phyloP scores from a whole-genome alignment of 1,284 basidiomycete species.

The Cryptococcus hybrid region DNA sequence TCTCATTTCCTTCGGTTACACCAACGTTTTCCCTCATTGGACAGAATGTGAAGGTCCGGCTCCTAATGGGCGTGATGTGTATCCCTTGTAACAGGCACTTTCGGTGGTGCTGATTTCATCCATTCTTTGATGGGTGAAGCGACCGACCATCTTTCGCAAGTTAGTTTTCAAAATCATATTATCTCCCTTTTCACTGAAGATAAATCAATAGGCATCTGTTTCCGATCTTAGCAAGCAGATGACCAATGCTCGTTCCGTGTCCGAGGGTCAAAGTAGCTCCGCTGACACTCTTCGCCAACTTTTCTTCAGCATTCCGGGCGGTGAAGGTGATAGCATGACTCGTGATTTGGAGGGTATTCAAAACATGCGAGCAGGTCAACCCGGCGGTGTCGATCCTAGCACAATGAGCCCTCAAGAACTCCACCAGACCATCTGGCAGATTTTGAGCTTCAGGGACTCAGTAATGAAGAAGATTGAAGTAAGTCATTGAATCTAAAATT shows the following conservation, averaged over 20 bases:
- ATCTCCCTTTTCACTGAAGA: background rate
- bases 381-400: slow-evolving; percentile 64
- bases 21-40: slow-evolving; percentile 86
- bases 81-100: slow-evolving; percentile 83
- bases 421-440: slow-evolving; percentile 75
- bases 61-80: slow-evolving; percentile 70
- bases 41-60: slow-evolving; percentile 73
- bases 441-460: slow-evolving; percentile 79
- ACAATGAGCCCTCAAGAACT: slow-evolving; percentile 87
- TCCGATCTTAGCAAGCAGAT: slow-evolving; percentile 81
- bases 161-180: slow-evolving; percentile 5
- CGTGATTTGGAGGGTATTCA: slow-evolving; percentile 75
- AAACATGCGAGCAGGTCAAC: slow-evolving; percentile 60
- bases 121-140: slow-evolving; percentile 61
- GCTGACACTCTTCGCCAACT: slow-evolving; percentile 44
- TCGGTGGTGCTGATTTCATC: slow-evolving; percentile 83
- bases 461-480: slow-evolving; percentile 81
- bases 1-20: slow-evolving; percentile 69
- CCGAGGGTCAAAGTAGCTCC: slow-evolving; percentile 55
- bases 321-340: slow-evolving; percentile 55
- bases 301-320: slow-evolving; percentile 62
- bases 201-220: slow-evolving; percentile 69
- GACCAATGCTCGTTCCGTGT: slow-evolving; percentile 57
- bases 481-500: slow-evolving; percentile 1
- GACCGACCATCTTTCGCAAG: slow-evolving; percentile 48